Base-by-base conservation (phyloP, 1,284 basidiomycete genomes). In the Ceratobasidium sp. region DNA sequence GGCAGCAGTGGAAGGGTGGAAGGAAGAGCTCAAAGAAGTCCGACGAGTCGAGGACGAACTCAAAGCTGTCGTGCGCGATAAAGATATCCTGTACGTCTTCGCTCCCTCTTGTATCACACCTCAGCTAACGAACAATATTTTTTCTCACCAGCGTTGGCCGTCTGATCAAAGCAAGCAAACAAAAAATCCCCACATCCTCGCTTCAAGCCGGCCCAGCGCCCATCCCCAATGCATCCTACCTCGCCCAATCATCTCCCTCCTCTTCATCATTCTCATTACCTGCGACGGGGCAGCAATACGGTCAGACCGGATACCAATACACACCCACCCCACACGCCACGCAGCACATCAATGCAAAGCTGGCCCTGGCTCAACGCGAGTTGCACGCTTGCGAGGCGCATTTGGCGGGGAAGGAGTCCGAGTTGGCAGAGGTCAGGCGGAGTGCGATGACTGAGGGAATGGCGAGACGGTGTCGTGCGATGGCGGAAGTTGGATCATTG, bases 361-460 rank as follows among this genome's bases (percentile, higher is more conserved):
- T 93, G 11, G 83, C 83, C 0, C 80, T 85, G 1, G 91, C 91
- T 0, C 92, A 93, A 76, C 82, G 88, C 0, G 89, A 93, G 75
- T 82, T 93, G 18, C 90, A 92, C 76, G 92, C 90, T 9, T 94
- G 92, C 79, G 91, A 93, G 77, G 83, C 86, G 0, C 89, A 91
- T 73, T 83, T 93, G 4, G 88, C 88, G 0, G 75, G 81, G 30
- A 91, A 91, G 79, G 91, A 93, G 77, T 83, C 81, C 23, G 88
- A 89, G 69, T 84, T 93, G 2, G 86, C 86, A 1, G 79, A 79
- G 0, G 82, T 85, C 62, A 84, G 91, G 0, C 80, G 83, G 26
- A 82, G 81, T 26, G 83, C 88, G 13, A 83, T 91, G 13, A 82
- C 83, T n/a, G 84, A 87, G 47, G 91, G 91, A 0, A 82, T 93